Evolutionary conservation across 2,329 filamentous ascomycete species (phyloP), one percentile per base, ranked within the genome.

Genomic region (Colletotrichum scovillei): DNA sequence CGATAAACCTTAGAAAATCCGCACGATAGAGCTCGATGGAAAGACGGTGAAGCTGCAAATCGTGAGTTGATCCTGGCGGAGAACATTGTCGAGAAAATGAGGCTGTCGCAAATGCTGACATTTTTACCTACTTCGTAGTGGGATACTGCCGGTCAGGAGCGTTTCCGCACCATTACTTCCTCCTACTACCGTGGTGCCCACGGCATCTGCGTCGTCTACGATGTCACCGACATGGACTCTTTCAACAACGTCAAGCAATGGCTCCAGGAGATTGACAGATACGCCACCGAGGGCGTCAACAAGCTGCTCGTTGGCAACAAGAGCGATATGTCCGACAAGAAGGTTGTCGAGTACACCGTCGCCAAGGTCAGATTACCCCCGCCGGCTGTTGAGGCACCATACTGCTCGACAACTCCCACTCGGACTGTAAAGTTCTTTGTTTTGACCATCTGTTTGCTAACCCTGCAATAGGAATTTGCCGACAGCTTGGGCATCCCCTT

Each of bases 221-320:
- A 99, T 92, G 97, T 99, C 82, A 99, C 97, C 78, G 97, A 99
- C 85, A 98, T 98, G 96, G 97, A 98, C 85, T 98, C 95, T 35
- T 99, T 99, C 94, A 98, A 99, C 92, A 99, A 98, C 88, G 97
- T 99, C 81, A 98, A 99, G 94, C 97, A 99, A 90, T 99, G 97
- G 97, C 92, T 99, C 75, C 97, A 99, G 86, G 97, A 99, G 88
- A 99, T 99, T 80, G 97, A 99, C 88, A 93, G 97, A 84, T 98
- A 99, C 82, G 97, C 97, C 79, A 99, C 97, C 78, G 97, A 99
- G 87, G 97, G 97, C 77, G 97, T 99, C 82, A 99, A 99, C 92
- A 99, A 99, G 91, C 91, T 99, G 78, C 92, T 99, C 75, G 96
- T 99, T 76, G 97, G 97, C 82, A 99, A 99, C 93, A 99, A 99